These are phyloP conservation scores for Phaffia australis DNA, from an alignment of 768 basidiomycete genomes.

Conservation along the genomic window DNA sequence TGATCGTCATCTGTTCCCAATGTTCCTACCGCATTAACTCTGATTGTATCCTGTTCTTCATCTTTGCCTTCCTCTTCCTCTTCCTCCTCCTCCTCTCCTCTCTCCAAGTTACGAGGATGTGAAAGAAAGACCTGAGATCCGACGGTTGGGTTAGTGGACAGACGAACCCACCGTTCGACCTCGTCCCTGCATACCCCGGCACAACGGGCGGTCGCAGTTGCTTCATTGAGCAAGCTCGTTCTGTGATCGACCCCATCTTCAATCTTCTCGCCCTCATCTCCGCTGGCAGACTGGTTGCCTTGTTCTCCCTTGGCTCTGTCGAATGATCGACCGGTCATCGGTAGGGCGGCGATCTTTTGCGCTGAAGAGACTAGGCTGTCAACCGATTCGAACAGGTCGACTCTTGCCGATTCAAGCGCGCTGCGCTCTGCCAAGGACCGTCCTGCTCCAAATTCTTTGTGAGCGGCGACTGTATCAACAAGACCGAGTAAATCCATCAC, in stretches of 20 bases:
- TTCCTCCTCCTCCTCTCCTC: too few relatives aligned
- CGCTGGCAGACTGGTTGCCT: constrained; percentile 14
- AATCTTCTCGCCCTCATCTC: constrained; percentile 44
- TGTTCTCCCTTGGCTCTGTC: background rate
- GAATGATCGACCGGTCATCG: constrained; percentile 28
- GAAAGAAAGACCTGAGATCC: too few relatives aligned
- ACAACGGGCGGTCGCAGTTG: constrained; percentile 74
- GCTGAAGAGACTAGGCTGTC: constrained; percentile 80
- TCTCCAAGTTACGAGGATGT: too few relatives aligned
- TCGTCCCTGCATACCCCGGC: constrained; percentile 62
- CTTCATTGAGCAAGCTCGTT: constrained; percentile 61
- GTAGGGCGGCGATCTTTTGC: constrained; percentile 55
- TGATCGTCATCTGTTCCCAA: too few relatives aligned
- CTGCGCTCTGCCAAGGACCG: constrained; percentile 49
- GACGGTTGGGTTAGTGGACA: too few relatives aligned
- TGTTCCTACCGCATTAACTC: too few relatives aligned
- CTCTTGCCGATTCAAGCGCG: constrained; percentile 56
- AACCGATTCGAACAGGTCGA: constrained; percentile 71
- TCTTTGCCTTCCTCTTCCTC: too few relatives aligned
- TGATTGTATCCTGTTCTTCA: too few relatives aligned
- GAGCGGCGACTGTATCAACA: constrained; percentile 74
- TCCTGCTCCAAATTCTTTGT: constrained; percentile 52
- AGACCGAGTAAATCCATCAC: constrained; percentile 83
- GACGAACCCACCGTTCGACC: too few relatives aligned
- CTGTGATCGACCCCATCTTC: constrained; percentile 60